Conservation (phyloP, 495 filamentous ascomycete species). For the Amniculicola lignicola region DNA sequence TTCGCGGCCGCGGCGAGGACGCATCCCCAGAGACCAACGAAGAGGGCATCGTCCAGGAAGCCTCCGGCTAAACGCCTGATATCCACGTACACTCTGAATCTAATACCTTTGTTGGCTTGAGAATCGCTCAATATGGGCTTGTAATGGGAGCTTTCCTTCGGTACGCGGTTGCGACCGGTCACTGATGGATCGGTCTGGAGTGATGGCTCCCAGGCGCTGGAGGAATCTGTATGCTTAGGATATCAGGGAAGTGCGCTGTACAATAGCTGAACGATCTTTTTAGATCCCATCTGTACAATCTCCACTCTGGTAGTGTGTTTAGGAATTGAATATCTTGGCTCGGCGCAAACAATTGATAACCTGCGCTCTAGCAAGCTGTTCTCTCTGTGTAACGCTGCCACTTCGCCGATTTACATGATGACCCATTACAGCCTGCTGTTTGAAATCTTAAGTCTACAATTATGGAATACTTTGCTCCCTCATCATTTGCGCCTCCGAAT, state of each 20-base stretch:
- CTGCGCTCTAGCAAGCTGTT: neutral
- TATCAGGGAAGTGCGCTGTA: neutral
- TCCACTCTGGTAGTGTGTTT: slow-evolving; percentile 15
- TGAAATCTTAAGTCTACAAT: neutral
- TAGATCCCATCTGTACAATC: slow-evolving; percentile 19
- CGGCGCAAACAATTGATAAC: slow-evolving; percentile 7
- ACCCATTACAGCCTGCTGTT: too few species aligned
- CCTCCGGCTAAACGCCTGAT: slow-evolving; percentile 6
- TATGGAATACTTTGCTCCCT: neutral
- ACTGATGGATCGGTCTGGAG: neutral
- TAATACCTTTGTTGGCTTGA: too few species aligned
- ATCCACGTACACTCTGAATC: neutral
- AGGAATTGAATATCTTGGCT: neutral
- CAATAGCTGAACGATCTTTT: slow-evolving; percentile 8
- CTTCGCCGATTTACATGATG: neutral
- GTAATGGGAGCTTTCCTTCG: neutral
- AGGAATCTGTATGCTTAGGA: neutral
- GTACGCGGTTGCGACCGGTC: neutral
- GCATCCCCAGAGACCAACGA: slow-evolving; percentile 19
- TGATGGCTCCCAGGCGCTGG: neutral
- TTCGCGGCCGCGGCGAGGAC: slow-evolving; percentile 38
- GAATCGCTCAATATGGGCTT: neutral
- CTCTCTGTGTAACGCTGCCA: neutral
- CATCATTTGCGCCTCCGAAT: too few species aligned
- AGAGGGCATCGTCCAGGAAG: slow-evolving; percentile 31